Evolutionary conservation across 192 early-diverging fungal genomes (phyloP).

Genomic region (Backusella psychrophila): DNA sequence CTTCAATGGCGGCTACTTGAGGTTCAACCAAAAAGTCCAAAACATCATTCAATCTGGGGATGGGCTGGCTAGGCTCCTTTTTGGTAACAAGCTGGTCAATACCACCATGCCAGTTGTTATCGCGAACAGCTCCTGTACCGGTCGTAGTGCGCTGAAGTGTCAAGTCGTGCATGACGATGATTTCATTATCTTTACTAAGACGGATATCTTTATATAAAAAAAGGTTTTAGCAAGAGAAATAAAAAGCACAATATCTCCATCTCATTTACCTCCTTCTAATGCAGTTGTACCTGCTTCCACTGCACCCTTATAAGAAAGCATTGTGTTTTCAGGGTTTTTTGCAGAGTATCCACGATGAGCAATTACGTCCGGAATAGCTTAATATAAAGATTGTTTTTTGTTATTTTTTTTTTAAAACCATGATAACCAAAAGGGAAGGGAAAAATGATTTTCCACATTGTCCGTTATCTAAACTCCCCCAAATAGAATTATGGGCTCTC

Average conservation of each 20-base stretch:
- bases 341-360: constrained; percentile 50
- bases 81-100: constrained; percentile 51
- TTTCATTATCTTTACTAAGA: constrained; percentile 48
- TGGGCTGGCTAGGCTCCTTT: constrained; percentile 38
- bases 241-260: neutral
- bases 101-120: constrained; percentile 43
- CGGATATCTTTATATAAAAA: constrained; percentile 42
- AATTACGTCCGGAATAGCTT: constrained; percentile 29
- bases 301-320: constrained; percentile 50
- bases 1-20: constrained; percentile 29
- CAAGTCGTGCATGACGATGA: constrained; percentile 56
- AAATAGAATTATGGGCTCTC: neutral
- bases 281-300: constrained; percentile 48
- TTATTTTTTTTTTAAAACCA: neutral
- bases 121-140: constrained; percentile 41
- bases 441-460: neutral
- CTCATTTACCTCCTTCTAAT: constrained; percentile 42
- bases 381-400: neutral
- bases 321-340: constrained; percentile 53
- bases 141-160: constrained; percentile 49
- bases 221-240: neutral
- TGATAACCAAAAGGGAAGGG: neutral
- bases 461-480: neutral
- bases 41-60: constrained; percentile 49
- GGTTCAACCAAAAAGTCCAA: constrained; percentile 43